Conservation (phyloP, 805 yeast genomes). For the Ogataea trehalophila region DNA sequence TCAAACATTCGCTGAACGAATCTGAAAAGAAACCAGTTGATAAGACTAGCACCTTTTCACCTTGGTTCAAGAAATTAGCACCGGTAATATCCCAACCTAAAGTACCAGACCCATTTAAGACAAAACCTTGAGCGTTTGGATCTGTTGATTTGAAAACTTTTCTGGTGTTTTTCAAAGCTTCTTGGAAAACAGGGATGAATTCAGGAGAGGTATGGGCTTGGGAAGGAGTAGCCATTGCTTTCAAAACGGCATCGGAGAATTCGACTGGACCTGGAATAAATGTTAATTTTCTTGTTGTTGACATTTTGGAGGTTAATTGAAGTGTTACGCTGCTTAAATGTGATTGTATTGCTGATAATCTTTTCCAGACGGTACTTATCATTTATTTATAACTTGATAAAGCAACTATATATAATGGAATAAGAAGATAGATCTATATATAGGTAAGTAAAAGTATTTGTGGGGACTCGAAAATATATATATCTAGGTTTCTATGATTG, state of each 20-base stretch:
- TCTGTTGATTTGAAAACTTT: conserved; percentile 67
- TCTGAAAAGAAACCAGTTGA: conserved; percentile 91
- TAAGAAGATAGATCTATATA: not conserved
- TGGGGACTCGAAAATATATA: no score
- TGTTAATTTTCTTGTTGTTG: conserved; percentile 27
- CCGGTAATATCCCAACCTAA: conserved; percentile 92
- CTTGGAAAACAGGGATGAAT: conserved; percentile 69
- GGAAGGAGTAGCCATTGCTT: conserved; percentile 78
- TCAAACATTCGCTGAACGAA: conserved; percentile 70
- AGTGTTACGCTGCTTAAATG: not conserved
- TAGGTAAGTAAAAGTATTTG: no score
- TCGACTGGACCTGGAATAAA: conserved; percentile 35
- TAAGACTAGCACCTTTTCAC: conserved; percentile 72
- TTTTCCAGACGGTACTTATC: not conserved
- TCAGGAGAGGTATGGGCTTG: conserved; percentile 89
- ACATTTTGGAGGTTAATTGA: conserved; percentile 8
- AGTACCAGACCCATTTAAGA: conserved; percentile 88
- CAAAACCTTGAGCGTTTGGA: conserved; percentile 69
- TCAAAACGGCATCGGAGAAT: conserved; percentile 71
- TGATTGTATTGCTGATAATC: not conserved
- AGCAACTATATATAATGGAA: no score
- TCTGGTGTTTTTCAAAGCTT: conserved; percentile 63
- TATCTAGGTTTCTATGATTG: no score
- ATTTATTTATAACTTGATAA: not conserved
- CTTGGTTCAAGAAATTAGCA: conserved; percentile 61